Conservation (phyloP, 352 stramenopile genomes). For the Pythium guiyangense region DNA sequence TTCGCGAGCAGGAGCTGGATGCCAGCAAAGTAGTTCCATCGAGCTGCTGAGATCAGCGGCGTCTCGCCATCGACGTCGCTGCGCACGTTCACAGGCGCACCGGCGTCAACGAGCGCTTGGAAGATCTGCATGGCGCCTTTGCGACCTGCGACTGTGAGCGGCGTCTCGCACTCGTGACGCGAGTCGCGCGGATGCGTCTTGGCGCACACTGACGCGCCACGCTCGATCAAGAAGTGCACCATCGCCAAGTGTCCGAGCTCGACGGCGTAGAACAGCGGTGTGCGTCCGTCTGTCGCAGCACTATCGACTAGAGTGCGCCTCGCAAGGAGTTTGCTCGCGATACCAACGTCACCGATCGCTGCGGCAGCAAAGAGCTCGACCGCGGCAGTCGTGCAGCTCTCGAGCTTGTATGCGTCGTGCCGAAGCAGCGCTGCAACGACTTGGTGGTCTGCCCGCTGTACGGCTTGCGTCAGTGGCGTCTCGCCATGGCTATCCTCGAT, state of each 20-base stretch:
- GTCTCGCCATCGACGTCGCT: constrained; percentile 2
- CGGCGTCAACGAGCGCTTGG: background rate
- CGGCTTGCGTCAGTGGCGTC: background rate
- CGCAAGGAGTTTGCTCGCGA: background rate
- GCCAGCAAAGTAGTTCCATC: background rate
- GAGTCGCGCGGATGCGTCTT: background rate
- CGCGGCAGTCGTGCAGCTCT: background rate
- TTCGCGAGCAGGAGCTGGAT: background rate
- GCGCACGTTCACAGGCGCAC: background rate
- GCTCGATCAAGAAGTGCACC: background rate
- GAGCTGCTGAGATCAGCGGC: background rate
- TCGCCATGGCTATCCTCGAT: background rate
- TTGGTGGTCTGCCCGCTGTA: background rate
- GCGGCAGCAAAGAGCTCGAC: background rate
- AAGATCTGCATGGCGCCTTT: background rate
- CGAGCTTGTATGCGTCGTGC: background rate
- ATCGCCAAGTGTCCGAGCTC: background rate
- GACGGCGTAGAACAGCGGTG: background rate
- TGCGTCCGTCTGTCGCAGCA: background rate
- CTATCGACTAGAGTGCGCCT: background rate
- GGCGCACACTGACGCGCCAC: background rate
- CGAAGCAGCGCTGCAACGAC: background rate
- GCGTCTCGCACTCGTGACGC: background rate
- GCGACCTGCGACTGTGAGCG: background rate
- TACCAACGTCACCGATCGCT: background rate